A percentile compares a stretch with the other conserved stretches of the same genome.
Evolutionary conservation across 345 rosid species (phyloP).

Genomic region (Erucastrum elatum): DNA sequence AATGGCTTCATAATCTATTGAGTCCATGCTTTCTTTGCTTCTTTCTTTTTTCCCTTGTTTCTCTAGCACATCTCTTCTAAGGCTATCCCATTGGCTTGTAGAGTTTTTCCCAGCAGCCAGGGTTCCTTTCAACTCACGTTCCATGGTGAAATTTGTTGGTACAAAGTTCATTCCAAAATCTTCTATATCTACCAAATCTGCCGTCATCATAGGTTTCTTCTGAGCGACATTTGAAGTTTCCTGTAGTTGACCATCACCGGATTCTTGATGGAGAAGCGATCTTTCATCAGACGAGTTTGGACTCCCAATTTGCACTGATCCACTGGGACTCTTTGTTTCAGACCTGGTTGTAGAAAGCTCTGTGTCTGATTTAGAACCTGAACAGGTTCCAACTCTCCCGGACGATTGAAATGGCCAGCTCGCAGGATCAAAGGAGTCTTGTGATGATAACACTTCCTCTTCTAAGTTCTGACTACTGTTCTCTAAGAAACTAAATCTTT

Average conservation of each 20-base stretch:
- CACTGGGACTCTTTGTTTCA: conserved; percentile 41
- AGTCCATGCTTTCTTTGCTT: conserved; percentile 60
- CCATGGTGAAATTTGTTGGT: conserved; percentile 29
- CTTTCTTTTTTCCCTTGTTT: conserved; percentile 49
- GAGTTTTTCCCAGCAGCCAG: conserved; percentile 45
- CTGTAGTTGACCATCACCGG: conserved; percentile 33
- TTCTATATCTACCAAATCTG: conserved; percentile 42
- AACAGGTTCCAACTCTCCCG: conserved; percentile 52
- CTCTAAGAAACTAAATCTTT: conserved; percentile 45
- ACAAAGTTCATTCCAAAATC: conserved; percentile 29
- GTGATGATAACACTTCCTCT: conserved; percentile 76
- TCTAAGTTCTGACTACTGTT: conserved; percentile 51
- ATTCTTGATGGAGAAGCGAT: conserved; percentile 37
- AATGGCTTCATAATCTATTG: conserved; percentile 83
- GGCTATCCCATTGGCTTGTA: conserved; percentile 71
- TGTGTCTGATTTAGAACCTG: conserved; percentile 65
- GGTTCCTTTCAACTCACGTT: conserved; percentile 54
- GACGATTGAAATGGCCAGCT: conserved; percentile 42
- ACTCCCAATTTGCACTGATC: conserved; percentile 40
- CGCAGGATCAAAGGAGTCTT: conserved; percentile 58
- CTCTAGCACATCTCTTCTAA: conserved; percentile 57
- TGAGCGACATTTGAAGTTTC: conserved; percentile 39
- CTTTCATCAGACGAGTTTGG: conserved; percentile 48
- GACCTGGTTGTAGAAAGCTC: conserved; percentile 49
- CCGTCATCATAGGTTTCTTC: conserved; percentile 23